These are phyloP conservation scores for Phytophthora constricta DNA, from an alignment of 352 stramenopile genomes.

Conservation along the genomic window DNA sequence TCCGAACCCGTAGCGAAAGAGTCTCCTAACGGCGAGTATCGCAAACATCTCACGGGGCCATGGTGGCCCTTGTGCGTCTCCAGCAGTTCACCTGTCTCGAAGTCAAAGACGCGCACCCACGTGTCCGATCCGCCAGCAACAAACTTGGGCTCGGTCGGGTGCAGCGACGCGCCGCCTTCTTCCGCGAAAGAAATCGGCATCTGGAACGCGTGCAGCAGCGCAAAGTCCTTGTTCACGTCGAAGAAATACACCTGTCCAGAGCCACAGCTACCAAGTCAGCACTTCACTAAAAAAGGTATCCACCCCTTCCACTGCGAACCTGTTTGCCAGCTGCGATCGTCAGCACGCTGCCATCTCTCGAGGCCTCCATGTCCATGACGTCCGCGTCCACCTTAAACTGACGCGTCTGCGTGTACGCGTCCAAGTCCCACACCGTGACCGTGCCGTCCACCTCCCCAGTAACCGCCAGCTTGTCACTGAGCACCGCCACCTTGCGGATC, in stretches of 20 bases:
- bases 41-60: conserved; percentile 96
- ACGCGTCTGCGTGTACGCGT: conserved; percentile 43
- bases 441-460: conserved; percentile 84
- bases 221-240: conserved; percentile 74
- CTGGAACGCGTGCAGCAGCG: conserved; percentile 70
- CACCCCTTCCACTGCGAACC: conserved; percentile 27
- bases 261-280: too few relatives aligned
- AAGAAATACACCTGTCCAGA: conserved; percentile 94
- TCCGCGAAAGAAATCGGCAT: conserved; percentile 93
- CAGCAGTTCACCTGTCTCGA: conserved; percentile 89
- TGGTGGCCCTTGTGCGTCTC: conserved; percentile 98
- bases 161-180: conserved; percentile 90
- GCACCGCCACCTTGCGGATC: conserved; percentile 84
- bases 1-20: conserved; percentile 97
- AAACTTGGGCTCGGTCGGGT: conserved; percentile 85
- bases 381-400: conserved; percentile 74
- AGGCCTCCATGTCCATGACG: conserved; percentile 88
- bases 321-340: conserved; percentile 94
- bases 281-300: conserved; percentile 1
- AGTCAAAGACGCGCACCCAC: conserved; percentile 98
- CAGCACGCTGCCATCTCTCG: conserved; percentile 69
- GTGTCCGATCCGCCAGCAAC: conserved; percentile 95
- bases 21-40: conserved; percentile 93
- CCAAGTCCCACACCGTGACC: conserved; percentile 74
- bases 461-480: conserved; percentile 53